Conservation (phyloP, 495 filamentous ascomycete genomes). For the Penicillium longicatenatum region DNA sequence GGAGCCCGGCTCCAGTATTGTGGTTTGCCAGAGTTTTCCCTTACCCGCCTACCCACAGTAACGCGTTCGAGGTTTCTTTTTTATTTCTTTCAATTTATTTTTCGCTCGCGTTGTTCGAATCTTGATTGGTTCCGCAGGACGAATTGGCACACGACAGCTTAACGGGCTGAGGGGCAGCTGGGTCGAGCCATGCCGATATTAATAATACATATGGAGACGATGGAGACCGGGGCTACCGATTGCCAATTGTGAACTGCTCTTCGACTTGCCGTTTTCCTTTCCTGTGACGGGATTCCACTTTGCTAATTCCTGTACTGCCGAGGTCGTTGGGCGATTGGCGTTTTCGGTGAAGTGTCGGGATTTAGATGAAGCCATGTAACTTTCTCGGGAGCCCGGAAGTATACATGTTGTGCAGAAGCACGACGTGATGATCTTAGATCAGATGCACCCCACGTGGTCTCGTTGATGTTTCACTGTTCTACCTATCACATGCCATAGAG, state of each 20-base stretch:
- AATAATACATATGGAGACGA: constrained; percentile 11
- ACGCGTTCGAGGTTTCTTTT: neutral
- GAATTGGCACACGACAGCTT: constrained; percentile 19
- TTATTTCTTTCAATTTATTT: neutral
- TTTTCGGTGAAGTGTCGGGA: too few species aligned
- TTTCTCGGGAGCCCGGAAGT: neutral
- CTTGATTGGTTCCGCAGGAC: neutral
- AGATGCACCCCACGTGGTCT: neutral
- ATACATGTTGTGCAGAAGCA: neutral
- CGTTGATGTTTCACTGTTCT: neutral
- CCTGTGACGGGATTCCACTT: too few species aligned
- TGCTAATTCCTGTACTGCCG: too few species aligned
- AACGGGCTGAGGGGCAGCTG: constrained; percentile 11
- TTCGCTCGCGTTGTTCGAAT: neutral
- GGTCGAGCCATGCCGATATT: constrained; percentile 17
- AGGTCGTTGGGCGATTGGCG: too few species aligned
- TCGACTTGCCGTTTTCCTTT: neutral
- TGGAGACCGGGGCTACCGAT: neutral
- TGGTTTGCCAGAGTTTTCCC: neutral
- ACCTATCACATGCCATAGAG: neutral
- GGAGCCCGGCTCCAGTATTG: neutral
- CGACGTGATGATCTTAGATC: neutral
- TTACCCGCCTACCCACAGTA: neutral
- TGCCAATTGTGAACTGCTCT: neutral
- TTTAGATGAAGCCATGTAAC: too few species aligned